Conservation (phyloP, 306 rosid genomes). For the Medicago lupulina region DNA sequence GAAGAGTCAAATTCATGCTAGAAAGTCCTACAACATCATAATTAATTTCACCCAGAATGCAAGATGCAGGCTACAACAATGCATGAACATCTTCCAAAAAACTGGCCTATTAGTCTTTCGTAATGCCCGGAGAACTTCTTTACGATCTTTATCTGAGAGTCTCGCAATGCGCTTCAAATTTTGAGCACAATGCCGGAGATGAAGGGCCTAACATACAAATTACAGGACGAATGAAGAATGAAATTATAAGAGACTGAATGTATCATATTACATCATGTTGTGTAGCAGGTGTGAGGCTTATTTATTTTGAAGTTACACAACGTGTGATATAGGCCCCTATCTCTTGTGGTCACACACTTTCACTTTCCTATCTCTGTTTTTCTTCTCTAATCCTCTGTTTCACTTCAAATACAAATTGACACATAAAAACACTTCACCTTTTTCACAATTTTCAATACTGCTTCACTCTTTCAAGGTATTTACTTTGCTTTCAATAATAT, state of each 20-base stretch:
- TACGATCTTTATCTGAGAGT: no score
- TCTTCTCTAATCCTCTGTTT: background rate
- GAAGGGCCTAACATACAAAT: no score
- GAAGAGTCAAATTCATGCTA: background rate
- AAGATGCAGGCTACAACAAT: slow-evolving; percentile 25
- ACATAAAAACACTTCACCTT: background rate
- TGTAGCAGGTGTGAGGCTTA: no score
- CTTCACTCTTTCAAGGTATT: slow-evolving; percentile 2
- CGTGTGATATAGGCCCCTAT: background rate
- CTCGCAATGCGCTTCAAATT: no score
- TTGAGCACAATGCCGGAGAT: no score
- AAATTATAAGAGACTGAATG: no score
- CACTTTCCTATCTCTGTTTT: background rate
- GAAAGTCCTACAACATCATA: background rate
- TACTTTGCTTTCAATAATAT: background rate
- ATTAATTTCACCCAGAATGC: slow-evolving; percentile 4
- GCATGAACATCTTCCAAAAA: slow-evolving; percentile 8
- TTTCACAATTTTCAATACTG: background rate
- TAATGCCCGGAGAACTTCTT: no score
- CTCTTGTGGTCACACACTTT: background rate
- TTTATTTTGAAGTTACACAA: no score
- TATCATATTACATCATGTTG: no score
- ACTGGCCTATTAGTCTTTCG: no score
- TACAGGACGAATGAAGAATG: no score
- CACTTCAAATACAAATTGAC: background rate